Evolutionary conservation across 805 yeast species (phyloP).

Genomic region (Teunomyces pallodes): DNA sequence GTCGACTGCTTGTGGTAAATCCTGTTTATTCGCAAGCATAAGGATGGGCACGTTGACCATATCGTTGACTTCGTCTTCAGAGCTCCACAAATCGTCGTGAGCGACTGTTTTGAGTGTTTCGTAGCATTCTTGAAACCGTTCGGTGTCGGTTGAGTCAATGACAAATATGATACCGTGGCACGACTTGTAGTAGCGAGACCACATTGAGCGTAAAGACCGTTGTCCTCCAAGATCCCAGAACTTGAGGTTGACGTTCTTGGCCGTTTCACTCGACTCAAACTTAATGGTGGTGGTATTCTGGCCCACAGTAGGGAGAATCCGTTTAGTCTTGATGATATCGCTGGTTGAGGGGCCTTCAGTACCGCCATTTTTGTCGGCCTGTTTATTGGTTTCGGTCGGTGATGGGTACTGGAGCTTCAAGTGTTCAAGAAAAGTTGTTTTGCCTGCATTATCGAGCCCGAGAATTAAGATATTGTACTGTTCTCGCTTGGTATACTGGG

Average conservation of each 20-base stretch:
- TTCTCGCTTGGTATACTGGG: conserved; percentile 45
- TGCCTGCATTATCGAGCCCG: conserved; percentile 95
- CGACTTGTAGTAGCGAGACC: conserved; percentile 81
- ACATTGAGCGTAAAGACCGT: conserved; percentile 73
- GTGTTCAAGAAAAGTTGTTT: conserved; percentile 55
- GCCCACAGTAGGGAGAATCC: conserved; percentile 91
- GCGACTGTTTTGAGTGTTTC: conserved; percentile 53
- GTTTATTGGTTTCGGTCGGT: conserved; percentile 18
- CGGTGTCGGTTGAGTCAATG: conserved; percentile 86
- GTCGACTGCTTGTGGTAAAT: conserved; percentile 50
- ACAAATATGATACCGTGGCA: conserved; percentile 92
- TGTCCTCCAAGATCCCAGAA: conserved; percentile 99
- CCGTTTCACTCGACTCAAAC: conserved; percentile 38
- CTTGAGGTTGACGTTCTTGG: conserved; percentile 55
- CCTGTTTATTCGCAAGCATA: conserved; percentile 96
- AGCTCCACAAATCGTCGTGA: conserved; percentile 43
- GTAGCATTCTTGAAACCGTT: conserved; percentile 78
- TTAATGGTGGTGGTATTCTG: conserved; percentile 64
- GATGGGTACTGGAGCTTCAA: conserved; percentile 36
- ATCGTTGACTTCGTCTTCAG: conserved; percentile 12
- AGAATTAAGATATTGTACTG: conserved; percentile 59
- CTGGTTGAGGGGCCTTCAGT: conserved; percentile 15
- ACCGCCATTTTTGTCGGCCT: conserved; percentile 6
- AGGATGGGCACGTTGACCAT: conserved; percentile 75
- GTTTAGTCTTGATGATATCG: conserved; percentile 39